These are phyloP conservation scores for Coffea eugenioides DNA, from an alignment of 257 asterid species.

Conservation along the genomic window DNA sequence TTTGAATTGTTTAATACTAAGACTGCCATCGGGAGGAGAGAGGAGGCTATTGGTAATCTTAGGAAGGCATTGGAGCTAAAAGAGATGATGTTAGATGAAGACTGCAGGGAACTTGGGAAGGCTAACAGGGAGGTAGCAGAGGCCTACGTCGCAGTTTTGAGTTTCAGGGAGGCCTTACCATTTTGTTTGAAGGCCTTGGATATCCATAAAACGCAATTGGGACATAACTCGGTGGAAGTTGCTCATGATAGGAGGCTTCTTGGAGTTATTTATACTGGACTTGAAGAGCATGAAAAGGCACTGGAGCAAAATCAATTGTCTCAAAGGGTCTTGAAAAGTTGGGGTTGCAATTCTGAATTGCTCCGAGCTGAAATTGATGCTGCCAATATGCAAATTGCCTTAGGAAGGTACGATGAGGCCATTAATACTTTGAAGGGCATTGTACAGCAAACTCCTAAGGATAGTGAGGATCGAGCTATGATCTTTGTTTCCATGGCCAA, in stretches of 20 bases:
- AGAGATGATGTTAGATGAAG: constrained; percentile 62
- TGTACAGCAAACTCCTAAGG: constrained; percentile 71
- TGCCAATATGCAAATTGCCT: constrained; percentile 87
- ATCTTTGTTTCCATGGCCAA: constrained; percentile 77
- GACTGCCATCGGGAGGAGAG: constrained; percentile 89
- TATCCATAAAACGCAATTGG: constrained; percentile 59
- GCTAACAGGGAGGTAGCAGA: constrained; percentile 85
- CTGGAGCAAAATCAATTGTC: constrained; percentile 83
- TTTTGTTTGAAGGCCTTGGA: constrained; percentile 85
- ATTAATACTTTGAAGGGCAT: constrained; percentile 67
- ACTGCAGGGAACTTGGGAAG: constrained; percentile 75
- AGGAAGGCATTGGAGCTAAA: constrained; percentile 75
- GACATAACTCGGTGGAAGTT: constrained; percentile 81
- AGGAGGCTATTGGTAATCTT: constrained; percentile 80
- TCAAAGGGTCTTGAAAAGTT: constrained; percentile 69
- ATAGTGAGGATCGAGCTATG: constrained; percentile 79
- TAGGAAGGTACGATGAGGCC: constrained; percentile 78
- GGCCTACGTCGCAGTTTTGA: constrained; percentile 73
- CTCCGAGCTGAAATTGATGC: constrained; percentile 90
- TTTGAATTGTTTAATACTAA: constrained; percentile 73
- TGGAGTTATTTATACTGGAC: constrained; percentile 81
- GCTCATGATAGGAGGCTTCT: constrained; percentile 85
- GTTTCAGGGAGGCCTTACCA: constrained; percentile 70
- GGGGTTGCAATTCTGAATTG: constrained; percentile 79
- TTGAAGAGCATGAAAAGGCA: constrained; percentile 79